A percentile compares a stretch with the other conserved stretches of the same genome.
Evolutionary conservation across 257 asterid species (phyloP).

Genomic region (Fraxinus americana): DNA sequence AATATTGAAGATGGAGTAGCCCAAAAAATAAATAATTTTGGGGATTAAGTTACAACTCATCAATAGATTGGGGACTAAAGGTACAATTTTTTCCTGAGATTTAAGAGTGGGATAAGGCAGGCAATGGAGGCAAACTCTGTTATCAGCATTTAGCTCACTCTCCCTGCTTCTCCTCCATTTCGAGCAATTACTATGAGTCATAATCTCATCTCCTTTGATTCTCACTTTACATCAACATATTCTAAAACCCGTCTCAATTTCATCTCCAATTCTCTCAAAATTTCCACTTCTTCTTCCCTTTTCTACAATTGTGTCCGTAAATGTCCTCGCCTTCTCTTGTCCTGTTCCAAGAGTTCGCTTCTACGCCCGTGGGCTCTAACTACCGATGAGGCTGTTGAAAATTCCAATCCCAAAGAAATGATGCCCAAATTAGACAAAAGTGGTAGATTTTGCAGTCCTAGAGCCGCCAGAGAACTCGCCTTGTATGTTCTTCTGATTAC

Average conservation of each 20-base stretch:
- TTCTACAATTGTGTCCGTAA: neutral
- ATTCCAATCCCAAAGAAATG: conserved; percentile 31
- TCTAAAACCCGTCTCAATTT: neutral
- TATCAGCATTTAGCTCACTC: conserved; percentile 7
- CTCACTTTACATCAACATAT: conserved; percentile 1
- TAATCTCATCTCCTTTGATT: neutral
- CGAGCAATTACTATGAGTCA: neutral
- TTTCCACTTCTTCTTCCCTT: neutral
- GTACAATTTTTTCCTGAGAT: neutral
- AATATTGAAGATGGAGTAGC: too few relatives aligned
- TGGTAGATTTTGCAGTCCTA: conserved; percentile 87
- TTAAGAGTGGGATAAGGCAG: neutral
- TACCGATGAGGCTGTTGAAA: conserved; percentile 24
- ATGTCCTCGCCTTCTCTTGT: neutral
- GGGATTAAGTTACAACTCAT: too few relatives aligned
- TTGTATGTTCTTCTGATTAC: conserved; percentile 36
- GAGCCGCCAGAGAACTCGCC: conserved; percentile 94
- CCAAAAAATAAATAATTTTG: too few relatives aligned
- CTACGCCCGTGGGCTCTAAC: neutral
- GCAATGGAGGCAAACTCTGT: conserved; percentile 38
- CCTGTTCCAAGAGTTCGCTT: neutral
- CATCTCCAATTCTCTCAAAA: neutral
- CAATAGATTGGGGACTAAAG: too few relatives aligned
- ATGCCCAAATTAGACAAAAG: conserved; percentile 82
- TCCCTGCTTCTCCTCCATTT: neutral